Conservation (phyloP, 2,329 filamentous ascomycete genomes). For the Pezicula radicicola region DNA sequence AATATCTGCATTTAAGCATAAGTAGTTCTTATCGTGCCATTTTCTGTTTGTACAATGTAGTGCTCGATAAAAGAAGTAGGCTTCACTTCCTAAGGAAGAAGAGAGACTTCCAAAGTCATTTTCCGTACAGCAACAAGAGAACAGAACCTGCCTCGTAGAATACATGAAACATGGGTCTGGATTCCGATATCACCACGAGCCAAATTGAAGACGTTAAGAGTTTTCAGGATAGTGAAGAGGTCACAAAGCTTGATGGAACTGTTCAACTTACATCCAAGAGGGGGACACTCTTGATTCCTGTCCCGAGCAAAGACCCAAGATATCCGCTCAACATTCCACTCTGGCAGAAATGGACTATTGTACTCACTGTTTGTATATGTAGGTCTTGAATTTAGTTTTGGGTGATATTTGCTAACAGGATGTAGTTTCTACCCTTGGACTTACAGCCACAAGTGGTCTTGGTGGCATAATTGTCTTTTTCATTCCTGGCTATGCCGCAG, state of each 20-base stretch:
- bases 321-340: constrained; percentile 46
- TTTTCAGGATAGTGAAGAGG: too few relatives aligned
- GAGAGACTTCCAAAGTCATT: too few relatives aligned
- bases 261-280: not conserved
- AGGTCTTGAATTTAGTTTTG: not conserved
- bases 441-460: not conserved
- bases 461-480: not conserved
- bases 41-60: too few relatives aligned
- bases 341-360: constrained; percentile 31
- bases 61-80: too few relatives aligned
- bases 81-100: too few relatives aligned
- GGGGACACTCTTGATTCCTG: constrained; percentile 46
- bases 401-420: not conserved
- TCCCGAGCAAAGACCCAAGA: constrained; percentile 46
- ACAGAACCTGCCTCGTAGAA: too few relatives aligned
- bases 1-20: too few relatives aligned
- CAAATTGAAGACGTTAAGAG: too few relatives aligned
- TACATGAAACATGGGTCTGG: too few relatives aligned
- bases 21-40: too few relatives aligned
- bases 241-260: not conserved
- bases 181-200: too few relatives aligned
- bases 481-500: not conserved
- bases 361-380: constrained; percentile 6
- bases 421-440: not conserved
- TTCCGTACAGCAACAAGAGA: too few relatives aligned